phyloP scores from a whole-genome alignment of 805 yeast species.

The Starmerella kuoi region DNA sequence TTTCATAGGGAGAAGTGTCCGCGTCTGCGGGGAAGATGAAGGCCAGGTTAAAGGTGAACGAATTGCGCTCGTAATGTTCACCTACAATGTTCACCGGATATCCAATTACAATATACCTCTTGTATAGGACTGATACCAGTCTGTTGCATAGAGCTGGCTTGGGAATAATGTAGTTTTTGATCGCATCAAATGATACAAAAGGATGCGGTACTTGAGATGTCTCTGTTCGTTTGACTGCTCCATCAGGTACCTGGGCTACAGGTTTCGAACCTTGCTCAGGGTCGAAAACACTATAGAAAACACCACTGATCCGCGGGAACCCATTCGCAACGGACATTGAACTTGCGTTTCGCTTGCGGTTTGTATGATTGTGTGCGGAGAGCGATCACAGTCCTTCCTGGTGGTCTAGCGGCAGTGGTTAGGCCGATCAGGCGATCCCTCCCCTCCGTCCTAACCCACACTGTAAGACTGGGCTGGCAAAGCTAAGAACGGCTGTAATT shows the following conservation, averaged over 20 bases:
- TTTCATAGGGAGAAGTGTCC: conserved; percentile 76
- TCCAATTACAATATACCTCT: conserved; percentile 62
- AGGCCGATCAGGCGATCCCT: too few species aligned
- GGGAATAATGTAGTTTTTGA: conserved; percentile 86
- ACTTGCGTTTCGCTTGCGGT: too few species aligned
- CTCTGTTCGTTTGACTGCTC: conserved; percentile 33
- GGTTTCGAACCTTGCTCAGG: conserved; percentile 94
- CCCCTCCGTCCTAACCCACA: too few species aligned
- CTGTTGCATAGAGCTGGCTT: conserved; percentile 82
- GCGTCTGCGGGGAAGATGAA: conserved; percentile 77
- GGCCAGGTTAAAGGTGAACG: conserved; percentile 84
- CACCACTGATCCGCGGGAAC: conserved; percentile 76
- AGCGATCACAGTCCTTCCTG: too few species aligned
- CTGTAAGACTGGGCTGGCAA: too few species aligned
- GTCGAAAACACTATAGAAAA: conserved; percentile 85
- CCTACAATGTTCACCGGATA: conserved; percentile 78
- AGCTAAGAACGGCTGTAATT: too few species aligned
- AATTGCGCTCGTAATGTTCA: conserved; percentile 70
- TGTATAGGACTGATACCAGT: conserved; percentile 60
- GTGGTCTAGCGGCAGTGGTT: too few species aligned
- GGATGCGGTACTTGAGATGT: conserved; percentile 21
- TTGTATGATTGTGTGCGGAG: too few species aligned
- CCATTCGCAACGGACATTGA: conserved; percentile 20
- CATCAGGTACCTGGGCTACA: conserved; percentile 78
- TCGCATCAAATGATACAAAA: conserved; percentile 66